Conservation (phyloP, 1,284 basidiomycete species). For the Phaffia rhodozyma region DNA sequence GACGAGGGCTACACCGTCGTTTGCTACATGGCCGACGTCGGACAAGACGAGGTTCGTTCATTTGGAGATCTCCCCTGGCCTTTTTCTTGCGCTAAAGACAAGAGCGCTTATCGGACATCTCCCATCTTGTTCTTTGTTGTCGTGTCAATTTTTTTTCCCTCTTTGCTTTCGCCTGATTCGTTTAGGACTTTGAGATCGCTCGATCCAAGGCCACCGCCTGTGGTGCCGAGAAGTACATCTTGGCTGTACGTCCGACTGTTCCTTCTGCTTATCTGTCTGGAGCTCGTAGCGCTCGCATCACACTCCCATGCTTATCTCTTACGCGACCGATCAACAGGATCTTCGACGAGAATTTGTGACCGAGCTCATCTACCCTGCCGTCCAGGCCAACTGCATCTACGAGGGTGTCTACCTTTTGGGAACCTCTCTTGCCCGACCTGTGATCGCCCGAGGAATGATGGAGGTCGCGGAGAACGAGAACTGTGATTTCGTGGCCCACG, state of each 20-base stretch:
- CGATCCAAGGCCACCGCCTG: slow-evolving; percentile 81
- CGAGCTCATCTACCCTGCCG: slow-evolving; percentile 92
- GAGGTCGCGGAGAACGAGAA: slow-evolving; percentile 76
- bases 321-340: slow-evolving; percentile 45
- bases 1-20: slow-evolving; percentile 95
- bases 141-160: neutral
- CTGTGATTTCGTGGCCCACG: slow-evolving; percentile 96
- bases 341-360: slow-evolving; percentile 90
- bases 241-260: slow-evolving; percentile 46
- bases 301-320: neutral
- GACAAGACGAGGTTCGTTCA: slow-evolving; percentile 76
- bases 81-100: neutral
- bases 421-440: slow-evolving; percentile 92
- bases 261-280: neutral
- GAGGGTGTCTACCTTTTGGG: slow-evolving; percentile 98
- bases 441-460: slow-evolving; percentile 99
- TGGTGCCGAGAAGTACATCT: slow-evolving; percentile 90
- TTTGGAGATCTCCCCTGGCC: neutral
- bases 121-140: slow-evolving; percentile 1
- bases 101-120: neutral
- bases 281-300: slow-evolving; percentile 2
- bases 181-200: slow-evolving; percentile 85
- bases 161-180: neutral
- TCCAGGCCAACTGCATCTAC: slow-evolving; percentile 98
- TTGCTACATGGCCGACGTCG: slow-evolving; percentile 98